phyloP scores from a whole-genome alignment of 495 filamentous ascomycete genomes.

The Aspergillus nidulans region DNA sequence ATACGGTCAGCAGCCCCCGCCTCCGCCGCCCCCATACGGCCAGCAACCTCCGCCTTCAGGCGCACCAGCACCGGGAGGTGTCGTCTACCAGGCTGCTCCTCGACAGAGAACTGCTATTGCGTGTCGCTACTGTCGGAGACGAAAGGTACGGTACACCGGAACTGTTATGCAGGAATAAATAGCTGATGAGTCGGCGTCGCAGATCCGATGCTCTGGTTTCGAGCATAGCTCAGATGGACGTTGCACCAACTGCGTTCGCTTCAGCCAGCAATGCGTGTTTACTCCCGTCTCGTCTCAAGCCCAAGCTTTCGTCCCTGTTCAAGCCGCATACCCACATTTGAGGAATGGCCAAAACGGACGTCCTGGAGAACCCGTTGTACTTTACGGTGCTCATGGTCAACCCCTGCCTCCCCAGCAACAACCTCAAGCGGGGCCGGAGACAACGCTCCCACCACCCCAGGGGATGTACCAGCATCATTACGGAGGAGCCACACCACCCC shows the following conservation, averaged over 20 bases:
- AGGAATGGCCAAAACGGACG: slow-evolving; percentile 44
- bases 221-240: slow-evolving; percentile 71
- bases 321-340: slow-evolving; percentile 63
- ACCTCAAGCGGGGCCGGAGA: slow-evolving; percentile 39
- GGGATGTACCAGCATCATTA: slow-evolving; percentile 41
- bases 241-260: slow-evolving; percentile 74
- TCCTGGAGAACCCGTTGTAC: slow-evolving; percentile 37
- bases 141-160: slow-evolving; percentile 58
- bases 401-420: slow-evolving; percentile 58
- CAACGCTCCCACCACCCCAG: slow-evolving; percentile 48
- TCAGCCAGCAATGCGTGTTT: slow-evolving; percentile 83
- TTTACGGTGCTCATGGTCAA: slow-evolving; percentile 76
- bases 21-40: slow-evolving; percentile 30
- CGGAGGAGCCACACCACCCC: slow-evolving; percentile 36
- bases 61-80: slow-evolving; percentile 14
- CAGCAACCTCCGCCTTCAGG: slow-evolving; percentile 34
- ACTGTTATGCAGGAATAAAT: background rate
- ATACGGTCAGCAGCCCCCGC: slow-evolving; percentile 42
- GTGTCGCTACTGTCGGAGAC: slow-evolving; percentile 76
- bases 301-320: slow-evolving; percentile 79
- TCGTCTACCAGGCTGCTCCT: slow-evolving; percentile 63
- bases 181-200: slow-evolving; percentile 17
- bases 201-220: slow-evolving; percentile 86
- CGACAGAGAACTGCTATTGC: slow-evolving; percentile 79
- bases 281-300: slow-evolving; percentile 79